phyloP scores from a whole-genome alignment of 768 basidiomycete genomes.

The Dendrothele bispora region DNA sequence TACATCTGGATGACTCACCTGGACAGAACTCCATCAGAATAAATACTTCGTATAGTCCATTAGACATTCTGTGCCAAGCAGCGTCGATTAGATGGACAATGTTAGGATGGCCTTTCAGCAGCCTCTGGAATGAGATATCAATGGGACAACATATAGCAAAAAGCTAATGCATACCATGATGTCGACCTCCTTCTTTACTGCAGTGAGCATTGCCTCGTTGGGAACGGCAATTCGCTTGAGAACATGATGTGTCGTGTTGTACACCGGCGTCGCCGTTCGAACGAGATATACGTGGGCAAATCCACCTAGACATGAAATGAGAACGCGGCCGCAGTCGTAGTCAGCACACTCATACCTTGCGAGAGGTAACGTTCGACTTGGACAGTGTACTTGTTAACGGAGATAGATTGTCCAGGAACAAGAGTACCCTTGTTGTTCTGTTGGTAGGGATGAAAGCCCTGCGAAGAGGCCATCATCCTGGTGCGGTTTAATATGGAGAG shows the following conservation, averaged over 20 bases:
- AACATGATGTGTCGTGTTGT: conserved; percentile 92
- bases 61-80: conserved; percentile 81
- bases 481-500: conserved; percentile 6
- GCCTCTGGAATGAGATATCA: conserved; percentile 55
- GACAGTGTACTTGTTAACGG: conserved; percentile 87
- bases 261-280: conserved; percentile 79
- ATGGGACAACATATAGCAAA: conserved; percentile 16
- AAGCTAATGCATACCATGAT: conserved; percentile 76
- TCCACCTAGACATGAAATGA: conserved; percentile 61
- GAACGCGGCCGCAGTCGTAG: conserved; percentile 11
- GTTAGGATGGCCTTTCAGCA: conserved; percentile 90
- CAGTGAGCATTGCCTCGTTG: conserved; percentile 84
- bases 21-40: conserved; percentile 99
- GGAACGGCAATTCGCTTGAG: conserved; percentile 95
- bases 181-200: conserved; percentile 97
- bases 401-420: conserved; percentile 80
- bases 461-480: conserved; percentile 48
- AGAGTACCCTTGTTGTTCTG: conserved; percentile 66
- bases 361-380: conserved; percentile 93
- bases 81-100: conserved; percentile 97
- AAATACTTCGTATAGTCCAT: conserved; percentile 90
- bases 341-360: conserved; percentile 63
- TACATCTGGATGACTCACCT: conserved; percentile 53
- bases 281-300: conserved; percentile 99
- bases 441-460: conserved; percentile 47